Evolutionary conservation across 495 filamentous ascomycete species (phyloP).

Genomic region (Trichoderma orchidacearum): DNA sequence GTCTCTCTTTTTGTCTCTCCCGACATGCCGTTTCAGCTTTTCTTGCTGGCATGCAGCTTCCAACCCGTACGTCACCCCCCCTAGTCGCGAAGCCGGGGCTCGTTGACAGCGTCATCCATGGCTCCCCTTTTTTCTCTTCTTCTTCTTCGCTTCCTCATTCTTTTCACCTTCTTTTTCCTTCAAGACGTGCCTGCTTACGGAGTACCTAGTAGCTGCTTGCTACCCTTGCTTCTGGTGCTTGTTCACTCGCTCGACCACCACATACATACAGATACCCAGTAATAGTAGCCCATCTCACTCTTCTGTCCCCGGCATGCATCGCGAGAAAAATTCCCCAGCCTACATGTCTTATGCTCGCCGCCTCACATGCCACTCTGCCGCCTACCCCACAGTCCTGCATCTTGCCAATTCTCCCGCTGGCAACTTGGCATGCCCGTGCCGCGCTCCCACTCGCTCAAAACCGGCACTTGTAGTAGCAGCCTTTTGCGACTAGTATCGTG

Average conservation of each 20-base stretch:
- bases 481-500: too few species aligned
- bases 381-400: not conserved
- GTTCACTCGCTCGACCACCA: not conserved
- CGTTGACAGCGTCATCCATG: not conserved
- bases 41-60: too few species aligned
- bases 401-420: not conserved
- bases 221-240: not conserved
- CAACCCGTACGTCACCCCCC: too few species aligned
- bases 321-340: too few species aligned
- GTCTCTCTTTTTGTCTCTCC: too few species aligned
- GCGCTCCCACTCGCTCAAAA: not conserved
- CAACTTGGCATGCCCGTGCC: not conserved
- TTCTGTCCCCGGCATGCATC: too few species aligned
- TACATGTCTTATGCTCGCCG: too few species aligned
- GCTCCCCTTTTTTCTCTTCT: not conserved
- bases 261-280: not conserved
- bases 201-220: too few species aligned
- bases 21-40: too few species aligned
- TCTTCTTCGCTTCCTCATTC: not conserved
- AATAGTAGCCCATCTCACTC: not conserved
- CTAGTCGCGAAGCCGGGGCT: too few species aligned
- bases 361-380: not conserved
- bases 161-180: not conserved
- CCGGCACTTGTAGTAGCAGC: too few species aligned
- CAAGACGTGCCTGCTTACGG: too few species aligned